Evolutionary conservation across 495 filamentous ascomycete genomes (phyloP).

Genomic region (Tuber indicum): DNA sequence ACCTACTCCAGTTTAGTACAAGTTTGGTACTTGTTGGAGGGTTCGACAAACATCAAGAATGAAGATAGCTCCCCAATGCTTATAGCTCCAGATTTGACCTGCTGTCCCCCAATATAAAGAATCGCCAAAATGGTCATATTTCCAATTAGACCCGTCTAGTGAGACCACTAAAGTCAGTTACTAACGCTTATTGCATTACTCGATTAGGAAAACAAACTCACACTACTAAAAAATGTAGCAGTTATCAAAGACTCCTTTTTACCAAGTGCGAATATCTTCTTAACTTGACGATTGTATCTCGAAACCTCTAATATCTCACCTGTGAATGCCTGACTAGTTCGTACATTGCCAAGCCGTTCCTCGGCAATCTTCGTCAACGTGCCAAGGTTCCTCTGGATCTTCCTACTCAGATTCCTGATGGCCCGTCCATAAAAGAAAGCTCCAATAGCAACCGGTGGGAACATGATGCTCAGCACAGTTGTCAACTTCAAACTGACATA

Average conservation of each 20-base stretch:
- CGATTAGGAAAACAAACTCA: constrained; percentile 41
- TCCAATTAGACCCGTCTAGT: constrained; percentile 72
- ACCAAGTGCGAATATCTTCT: constrained; percentile 83
- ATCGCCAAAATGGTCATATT: constrained; percentile 95
- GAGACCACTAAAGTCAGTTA: constrained; percentile 11
- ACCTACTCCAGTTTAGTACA: constrained; percentile 29
- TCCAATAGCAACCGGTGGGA: constrained; percentile 84
- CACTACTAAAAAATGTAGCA: constrained; percentile 80
- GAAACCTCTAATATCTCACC: constrained; percentile 83
- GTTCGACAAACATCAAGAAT: constrained; percentile 75
- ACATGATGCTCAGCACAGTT: constrained; percentile 73
- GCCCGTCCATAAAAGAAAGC: constrained; percentile 85
- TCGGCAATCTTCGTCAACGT: constrained; percentile 93
- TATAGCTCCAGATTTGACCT: constrained; percentile 80
- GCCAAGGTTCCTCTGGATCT: constrained; percentile 88
- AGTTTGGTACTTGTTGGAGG: not conserved
- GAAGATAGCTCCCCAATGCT: constrained; percentile 89
- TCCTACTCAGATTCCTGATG: constrained; percentile 77
- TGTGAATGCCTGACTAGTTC: constrained; percentile 90
- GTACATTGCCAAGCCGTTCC: constrained; percentile 88
- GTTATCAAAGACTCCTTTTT: constrained; percentile 77
- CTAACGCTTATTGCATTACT: not conserved
- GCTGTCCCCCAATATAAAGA: constrained; percentile 79
- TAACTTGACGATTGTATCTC: constrained; percentile 85
- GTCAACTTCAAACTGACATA: constrained; percentile 90